A percentile compares a stretch with the other conserved stretches of the same genome.
Conservation (phyloP, 805 yeast species). For the Yarrowia osloensis region DNA sequence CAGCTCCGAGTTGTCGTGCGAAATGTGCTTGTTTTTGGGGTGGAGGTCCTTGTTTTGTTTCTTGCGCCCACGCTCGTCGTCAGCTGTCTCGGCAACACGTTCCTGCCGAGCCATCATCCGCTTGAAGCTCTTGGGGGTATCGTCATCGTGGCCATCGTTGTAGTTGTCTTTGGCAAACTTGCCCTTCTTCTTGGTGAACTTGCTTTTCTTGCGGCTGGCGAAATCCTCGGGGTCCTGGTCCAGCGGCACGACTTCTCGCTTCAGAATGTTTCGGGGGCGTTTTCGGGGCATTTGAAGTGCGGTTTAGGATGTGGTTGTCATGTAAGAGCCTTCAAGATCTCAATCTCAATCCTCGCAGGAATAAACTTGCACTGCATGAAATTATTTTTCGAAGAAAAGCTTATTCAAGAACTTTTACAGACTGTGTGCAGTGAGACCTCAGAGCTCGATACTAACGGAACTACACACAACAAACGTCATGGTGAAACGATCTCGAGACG, state of each 20-base stretch:
- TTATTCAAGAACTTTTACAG: neutral
- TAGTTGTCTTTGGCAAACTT: conserved; percentile 28
- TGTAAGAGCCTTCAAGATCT: too few relatives aligned
- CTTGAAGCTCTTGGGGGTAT: conserved; percentile 43
- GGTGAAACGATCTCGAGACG: conserved; percentile 38
- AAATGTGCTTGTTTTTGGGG: conserved; percentile 17
- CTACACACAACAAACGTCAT: neutral
- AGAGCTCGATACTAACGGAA: too few relatives aligned
- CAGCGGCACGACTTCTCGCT: conserved; percentile 33
- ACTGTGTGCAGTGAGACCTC: too few relatives aligned
- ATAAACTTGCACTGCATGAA: conserved; percentile 15
- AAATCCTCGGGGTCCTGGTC: conserved; percentile 35
- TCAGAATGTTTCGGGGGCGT: conserved; percentile 36
- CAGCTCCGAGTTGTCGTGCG: conserved; percentile 32
- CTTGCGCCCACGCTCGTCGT: conserved; percentile 28
- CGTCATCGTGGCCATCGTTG: conserved; percentile 38
- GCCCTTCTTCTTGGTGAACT: conserved; percentile 32
- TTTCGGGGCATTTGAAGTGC: conserved; percentile 36
- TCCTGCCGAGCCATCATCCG: conserved; percentile 39
- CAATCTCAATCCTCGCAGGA: too few relatives aligned
- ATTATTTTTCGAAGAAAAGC: neutral
- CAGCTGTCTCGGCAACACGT: conserved; percentile 27
- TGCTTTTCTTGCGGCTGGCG: conserved; percentile 28
- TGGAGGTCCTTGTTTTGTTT: neutral
- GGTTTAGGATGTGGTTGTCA: neutral